These are phyloP conservation scores for Neurospora sp. DNA, from an alignment of 495 filamentous ascomycete genomes.

Conservation along the genomic window DNA sequence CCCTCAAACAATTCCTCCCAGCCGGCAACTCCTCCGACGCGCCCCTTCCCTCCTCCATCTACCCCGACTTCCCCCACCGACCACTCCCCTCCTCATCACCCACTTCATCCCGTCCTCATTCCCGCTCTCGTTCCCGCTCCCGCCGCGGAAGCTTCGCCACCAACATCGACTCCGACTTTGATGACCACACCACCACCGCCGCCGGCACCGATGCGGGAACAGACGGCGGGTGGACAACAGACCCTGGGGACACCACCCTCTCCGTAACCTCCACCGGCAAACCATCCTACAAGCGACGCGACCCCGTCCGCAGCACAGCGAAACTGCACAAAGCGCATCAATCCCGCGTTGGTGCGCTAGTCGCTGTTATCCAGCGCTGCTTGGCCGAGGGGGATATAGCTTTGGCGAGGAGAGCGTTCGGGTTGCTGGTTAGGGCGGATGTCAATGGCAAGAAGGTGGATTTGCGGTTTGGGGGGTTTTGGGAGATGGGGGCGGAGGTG, in stretches of 20 bases:
- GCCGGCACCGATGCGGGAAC: constrained; percentile 2
- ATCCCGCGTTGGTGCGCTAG: constrained; percentile 22
- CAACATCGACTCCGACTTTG: background rate
- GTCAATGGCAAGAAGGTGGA: constrained; percentile 24
- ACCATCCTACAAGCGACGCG: background rate
- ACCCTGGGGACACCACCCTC: background rate
- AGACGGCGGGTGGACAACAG: background rate
- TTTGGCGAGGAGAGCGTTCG: constrained; percentile 30
- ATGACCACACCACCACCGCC: background rate
- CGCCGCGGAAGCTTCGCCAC: background rate
- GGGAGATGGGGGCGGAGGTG: constrained; percentile 35
- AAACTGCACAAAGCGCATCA: constrained; percentile 1
- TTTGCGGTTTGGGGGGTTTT: constrained; percentile 24
- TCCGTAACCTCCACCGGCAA: background rate
- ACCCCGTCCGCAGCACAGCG: constrained; percentile 1
- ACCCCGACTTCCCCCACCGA: constrained; percentile 35
- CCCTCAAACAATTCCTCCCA: constrained; percentile 28
- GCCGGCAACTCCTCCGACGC: constrained; percentile 26
- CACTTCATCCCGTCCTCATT: background rate
- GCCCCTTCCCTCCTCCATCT: constrained; percentile 24
- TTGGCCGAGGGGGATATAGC: constrained; percentile 29
- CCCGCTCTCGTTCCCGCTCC: background rate
- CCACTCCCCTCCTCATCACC: constrained; percentile 9
- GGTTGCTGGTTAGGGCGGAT: constrained; percentile 20
- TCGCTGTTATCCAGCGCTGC: constrained; percentile 24